Evolutionary conservation across 306 rosid species (phyloP), one percentile per base, ranked within the genome.

Genomic region (Malus sieversii): DNA sequence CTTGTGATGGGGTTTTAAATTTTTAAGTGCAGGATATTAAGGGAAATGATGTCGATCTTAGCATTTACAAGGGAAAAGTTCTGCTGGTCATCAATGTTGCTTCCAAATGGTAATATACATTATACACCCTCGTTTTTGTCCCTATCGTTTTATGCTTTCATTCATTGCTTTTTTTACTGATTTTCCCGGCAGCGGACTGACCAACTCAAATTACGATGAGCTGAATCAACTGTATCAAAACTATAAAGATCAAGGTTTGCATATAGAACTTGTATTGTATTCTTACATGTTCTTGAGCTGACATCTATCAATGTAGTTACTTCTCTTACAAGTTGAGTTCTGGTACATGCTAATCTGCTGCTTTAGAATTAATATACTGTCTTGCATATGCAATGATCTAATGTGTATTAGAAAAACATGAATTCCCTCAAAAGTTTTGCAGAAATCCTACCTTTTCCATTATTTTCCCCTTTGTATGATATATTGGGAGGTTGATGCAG

Each of bases 71-170:
- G 64, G 98, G 97, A 23, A 91, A 91, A 80, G 92, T 93, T 65
- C 75, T 93, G 0, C 86, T 91, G 51, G 82, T 93, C 67, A 81
- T 89, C 78, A 93, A 93, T 77, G 98, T 93, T 93, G 98, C 98
- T 79, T 93, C 97, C 82, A 85, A 91, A 86, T 93, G 98, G 98
- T 91, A 81, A 48, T 48, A 14, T 46, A 15, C 19, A 4, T 6
- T 15, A 7, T 38, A 38, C 42, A 38, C 8, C 55, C 55, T 48
- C 6, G 8, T 48, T 48, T 48, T 22, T 14, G 20, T 23, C 60
- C 71, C 75, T 60, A 58, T 63, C 4, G 3, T 40, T 2, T 5
- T 13, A 66, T 18, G 20, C 53, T 40, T 27, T 30, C 15, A 25
- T 63, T 45, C 33, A 25, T 70, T 27, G 20, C 15, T 40, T 5